Evolutionary conservation across 805 yeast species (phyloP).

Genomic region (Teunomyces panamensis): DNA sequence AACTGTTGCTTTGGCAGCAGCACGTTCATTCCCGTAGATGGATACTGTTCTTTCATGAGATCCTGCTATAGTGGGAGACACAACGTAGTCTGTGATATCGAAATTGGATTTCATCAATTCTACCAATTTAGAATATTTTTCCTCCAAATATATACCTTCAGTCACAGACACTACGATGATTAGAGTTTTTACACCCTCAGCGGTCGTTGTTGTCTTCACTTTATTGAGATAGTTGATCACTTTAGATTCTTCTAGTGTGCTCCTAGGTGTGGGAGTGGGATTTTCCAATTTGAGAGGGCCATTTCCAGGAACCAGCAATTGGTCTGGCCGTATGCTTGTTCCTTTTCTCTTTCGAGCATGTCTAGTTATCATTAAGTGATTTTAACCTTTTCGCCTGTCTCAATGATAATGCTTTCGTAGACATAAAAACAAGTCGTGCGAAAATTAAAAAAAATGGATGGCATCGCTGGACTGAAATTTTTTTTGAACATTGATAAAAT

Average conservation of each 20-base stretch:
- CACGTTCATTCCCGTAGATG: constrained; percentile 23
- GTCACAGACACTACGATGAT: constrained; percentile 19
- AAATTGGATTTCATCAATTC: constrained; percentile 19
- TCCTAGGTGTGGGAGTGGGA: neutral
- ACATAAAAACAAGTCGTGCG: neutral
- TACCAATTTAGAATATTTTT: constrained; percentile 8
- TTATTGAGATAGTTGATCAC: constrained; percentile 22
- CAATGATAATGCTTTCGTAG: too few relatives aligned
- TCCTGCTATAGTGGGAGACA: constrained; percentile 22
- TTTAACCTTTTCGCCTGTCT: too few relatives aligned
- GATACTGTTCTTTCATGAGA: constrained; percentile 30
- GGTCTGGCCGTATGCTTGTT: neutral
- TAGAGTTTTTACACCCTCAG: constrained; percentile 5
- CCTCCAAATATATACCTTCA: constrained; percentile 25
- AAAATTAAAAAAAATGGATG: neutral
- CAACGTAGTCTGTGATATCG: constrained; percentile 15
- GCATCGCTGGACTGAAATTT: constrained; percentile 10
- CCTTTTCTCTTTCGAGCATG: constrained; percentile 1
- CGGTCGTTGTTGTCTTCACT: constrained; percentile 4
- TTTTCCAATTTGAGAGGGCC: constrained; percentile 6
- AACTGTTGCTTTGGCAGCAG: constrained; percentile 22
- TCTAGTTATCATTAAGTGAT: neutral
- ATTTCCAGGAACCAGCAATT: neutral
- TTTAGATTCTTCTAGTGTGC: constrained; percentile 22
- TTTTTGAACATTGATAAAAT: constrained; percentile 1